Percentiles rank a stretch among this genome's conserved stretches.
Evolutionary conservation across 352 stramenopile species (phyloP).

Genomic region (Globisporangium middletonii): DNA sequence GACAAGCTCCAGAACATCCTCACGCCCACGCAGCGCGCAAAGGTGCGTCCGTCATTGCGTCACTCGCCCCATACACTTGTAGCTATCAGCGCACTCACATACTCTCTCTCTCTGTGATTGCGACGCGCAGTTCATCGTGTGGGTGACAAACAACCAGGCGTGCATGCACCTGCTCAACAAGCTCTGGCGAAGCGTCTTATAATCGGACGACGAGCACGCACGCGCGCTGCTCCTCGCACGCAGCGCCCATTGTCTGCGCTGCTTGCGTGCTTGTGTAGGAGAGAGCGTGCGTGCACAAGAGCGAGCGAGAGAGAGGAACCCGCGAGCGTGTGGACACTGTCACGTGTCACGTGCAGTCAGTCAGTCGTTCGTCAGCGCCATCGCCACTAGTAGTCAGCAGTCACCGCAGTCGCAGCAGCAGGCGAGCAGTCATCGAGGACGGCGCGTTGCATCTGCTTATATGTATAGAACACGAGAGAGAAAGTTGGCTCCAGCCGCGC

Average conservation of each 20-base stretch:
- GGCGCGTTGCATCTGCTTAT: too few species aligned
- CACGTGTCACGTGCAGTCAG: background rate
- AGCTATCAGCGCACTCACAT: background rate
- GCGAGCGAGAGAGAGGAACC: too few species aligned
- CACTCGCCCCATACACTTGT: background rate
- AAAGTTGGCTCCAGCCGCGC: too few species aligned
- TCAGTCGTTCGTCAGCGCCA: background rate
- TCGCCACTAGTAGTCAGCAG: background rate
- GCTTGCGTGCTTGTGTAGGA: background rate
- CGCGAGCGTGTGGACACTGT: too few species aligned
- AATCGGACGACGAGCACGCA: slow-evolving; percentile 12
- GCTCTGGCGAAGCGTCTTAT: slow-evolving; percentile 90
- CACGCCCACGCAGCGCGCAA: slow-evolving; percentile 90
- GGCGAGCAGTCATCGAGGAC: too few species aligned
- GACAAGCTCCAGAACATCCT: slow-evolving; percentile 92
- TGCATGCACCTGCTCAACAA: slow-evolving; percentile 97
- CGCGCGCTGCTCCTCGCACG: background rate
- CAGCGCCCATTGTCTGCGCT: background rate
- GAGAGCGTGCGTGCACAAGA: too few species aligned
- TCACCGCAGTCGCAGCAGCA: background rate
- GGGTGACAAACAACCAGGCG: slow-evolving; percentile 93
- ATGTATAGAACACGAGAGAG: too few species aligned
- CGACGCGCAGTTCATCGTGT: slow-evolving; percentile 92
- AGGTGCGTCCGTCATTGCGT: slow-evolving; percentile 31
- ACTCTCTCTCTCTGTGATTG: slow-evolving; percentile 8